phyloP scores from a whole-genome alignment of 495 filamentous ascomycete species.

The Podospora sp. region DNA sequence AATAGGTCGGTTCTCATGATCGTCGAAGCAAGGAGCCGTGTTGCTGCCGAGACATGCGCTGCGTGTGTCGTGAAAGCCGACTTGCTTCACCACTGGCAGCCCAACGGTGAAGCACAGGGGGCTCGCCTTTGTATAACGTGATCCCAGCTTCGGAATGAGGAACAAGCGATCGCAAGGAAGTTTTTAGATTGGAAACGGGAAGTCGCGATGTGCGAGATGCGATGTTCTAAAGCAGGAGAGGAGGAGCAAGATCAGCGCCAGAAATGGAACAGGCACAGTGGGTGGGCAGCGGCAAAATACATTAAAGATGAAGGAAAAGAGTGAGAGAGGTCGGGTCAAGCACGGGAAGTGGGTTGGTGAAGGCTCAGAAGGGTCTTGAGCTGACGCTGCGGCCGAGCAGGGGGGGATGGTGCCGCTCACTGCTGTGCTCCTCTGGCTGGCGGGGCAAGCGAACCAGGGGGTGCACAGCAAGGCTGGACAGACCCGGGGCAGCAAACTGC shows the following conservation, averaged over 20 bases:
- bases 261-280: conserved; percentile 16
- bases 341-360: neutral
- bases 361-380: neutral
- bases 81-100: neutral
- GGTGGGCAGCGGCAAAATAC: conserved; percentile 11
- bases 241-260: conserved; percentile 13
- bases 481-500: neutral
- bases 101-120: neutral
- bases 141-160: neutral
- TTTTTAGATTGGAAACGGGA: neutral
- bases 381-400: conserved; percentile 1
- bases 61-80: conserved; percentile 12
- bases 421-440: neutral
- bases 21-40: conserved; percentile 10
- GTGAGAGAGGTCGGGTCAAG: neutral
- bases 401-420: neutral
- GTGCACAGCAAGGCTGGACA: conserved; percentile 12
- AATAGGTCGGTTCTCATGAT: conserved; percentile 42
- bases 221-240: conserved; percentile 15
- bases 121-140: neutral
- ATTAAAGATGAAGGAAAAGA: conserved; percentile 7
- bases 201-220: conserved; percentile 6
- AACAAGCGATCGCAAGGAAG: neutral
- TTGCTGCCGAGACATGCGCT: conserved; percentile 24
- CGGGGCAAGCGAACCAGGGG: conserved; percentile 4